Base-by-base conservation (phyloP, 108 stramenopile genomes). In the Nitzschia putrida region DNA sequence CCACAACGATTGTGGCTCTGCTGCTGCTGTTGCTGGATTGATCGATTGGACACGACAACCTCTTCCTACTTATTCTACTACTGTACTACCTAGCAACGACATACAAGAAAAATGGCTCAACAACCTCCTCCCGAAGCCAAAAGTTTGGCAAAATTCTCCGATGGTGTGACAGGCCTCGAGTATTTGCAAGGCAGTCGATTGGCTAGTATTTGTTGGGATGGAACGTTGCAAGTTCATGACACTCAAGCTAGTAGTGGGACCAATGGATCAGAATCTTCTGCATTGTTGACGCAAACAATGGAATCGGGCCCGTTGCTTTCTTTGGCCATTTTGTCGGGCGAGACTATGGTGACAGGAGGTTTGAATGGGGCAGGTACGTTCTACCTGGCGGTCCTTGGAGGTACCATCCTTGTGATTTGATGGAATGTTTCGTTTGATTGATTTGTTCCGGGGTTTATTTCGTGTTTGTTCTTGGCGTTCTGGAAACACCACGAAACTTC, bases 131-230 rank as follows among this genome's bases (percentile, higher is more conserved):
- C 87, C 18, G 85, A 85, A 66, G 74, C 87, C 44, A 80, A 76
- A 61, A 25, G 84, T 39, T 77, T 91, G 41, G 88, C 87, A 16
- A 69, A 72, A 41, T 86, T 86, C 43, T 81, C 87, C 53, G 94
- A 95, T 77, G 94, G 90, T 1, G 84, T 95, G 16, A 83, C 91
- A 14, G 79, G 84, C 56, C 82, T 95, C 24, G 37, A 56, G 22
- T 85, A 80, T 59, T 29, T 87, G 8, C 59, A 69, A 25, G 34
- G 21, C 11, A 42, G 56, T 7, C 60, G 34, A 22, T 65, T 93
- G 18, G 90, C 87, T 2, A 83, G 82, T 14, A 83, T 89, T 29
- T 80, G 82, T 55, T 94, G 90, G 90, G 93, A 94, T 71, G 93
- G 93, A 26, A 63, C 81, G 0, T 40, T 91, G 11, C 83, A 87